Evolutionary conservation across 192 early-diverging fungal species (phyloP), one percentile per base, ranked within the genome.

Genomic region (Umbelopsis ramanniana): DNA sequence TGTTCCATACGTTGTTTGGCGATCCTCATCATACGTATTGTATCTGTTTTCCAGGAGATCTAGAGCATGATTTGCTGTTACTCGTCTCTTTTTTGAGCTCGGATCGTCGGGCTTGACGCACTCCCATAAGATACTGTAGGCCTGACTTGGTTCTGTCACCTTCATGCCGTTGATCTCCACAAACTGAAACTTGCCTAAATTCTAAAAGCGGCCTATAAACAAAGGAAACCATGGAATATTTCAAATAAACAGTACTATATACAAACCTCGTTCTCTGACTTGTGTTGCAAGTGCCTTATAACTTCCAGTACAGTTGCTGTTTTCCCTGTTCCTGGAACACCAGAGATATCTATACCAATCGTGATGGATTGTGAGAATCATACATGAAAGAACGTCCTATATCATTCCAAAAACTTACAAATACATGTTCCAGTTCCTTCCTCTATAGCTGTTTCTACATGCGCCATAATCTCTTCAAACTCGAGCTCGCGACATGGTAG

Each of bases 81-180:
- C 87, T 72, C 84, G 81, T 38, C 84, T 79, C 54, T 83, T 79
- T 14, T 72, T 48, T 33, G 33, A 54, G 10, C 29, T 48, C 4
- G 67, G 35, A 55, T 79, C 79, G 11, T 83, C 71, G 17, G 82
- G 83, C 29, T 85, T 82, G 9, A 97, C 70, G 0, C 84, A 85
- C 70, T 94, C 84, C 94, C 93, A 98, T 26, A 99, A 74, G 15
- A 89, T 81, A 5, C 85, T 84, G 81, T 98, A 98, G 0, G 95
- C 89, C 68, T 98, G 94, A 17, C 85, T 77, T 17, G 97, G 96
- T 60, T 97, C 95, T 0, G 92, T 94, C 70, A 99, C 84, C 76
- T 96, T 96, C 96, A 99, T 97, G 2, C 95, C 96, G 76, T 99
- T 99, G 33, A 99, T 93, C 79, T 99, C 96, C 37, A 96, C 90